Evolutionary conservation across 192 early-diverging fungal species (phyloP), one percentile per base, ranked within the genome.

Genomic region (Blastocladiella britannica): DNA sequence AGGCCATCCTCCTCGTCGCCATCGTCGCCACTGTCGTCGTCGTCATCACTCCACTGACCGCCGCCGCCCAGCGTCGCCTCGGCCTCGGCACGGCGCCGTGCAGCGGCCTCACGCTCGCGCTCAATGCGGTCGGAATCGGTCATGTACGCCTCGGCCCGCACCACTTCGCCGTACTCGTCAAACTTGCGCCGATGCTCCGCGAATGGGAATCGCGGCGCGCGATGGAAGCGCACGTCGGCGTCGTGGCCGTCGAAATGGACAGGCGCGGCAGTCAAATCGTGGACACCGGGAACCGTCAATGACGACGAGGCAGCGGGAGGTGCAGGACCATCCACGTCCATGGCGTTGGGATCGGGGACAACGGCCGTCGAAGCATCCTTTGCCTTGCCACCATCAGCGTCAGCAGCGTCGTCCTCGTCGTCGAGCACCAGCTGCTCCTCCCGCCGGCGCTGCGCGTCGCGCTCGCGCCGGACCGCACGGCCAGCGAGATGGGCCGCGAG

Each of bases 131-230:
- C 59, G 51, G 54, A 9, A 24, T 67, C 23, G 53, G 51, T 53
- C 65, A 72, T 60, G 47, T 67, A 84, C 28, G 73, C 64, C 29
- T 76, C 71, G 5, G 79, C 68, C 62, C 85, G 79, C 61, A 87
- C 80, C 30, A 81, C 76, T 67, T 93, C 82, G 52, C 88, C 83
- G 73, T 95, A 97, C 60, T 95, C 92, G 62, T 97, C 94, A 62
- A 85, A 80, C 63, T 80, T 81, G 53, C 84, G 84, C 56, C 82
- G 73, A 52, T 76, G 72, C 56, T 95, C 93, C 8, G 73, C 67
- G 55, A 81, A 85, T 0, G 94, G 94, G 62, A 89, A 98, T 92
- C 79, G 76, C 28, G 31, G n/a, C 26, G 25, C 29, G 8, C 23
- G 22, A n/a, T 55, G n/a, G 28, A 31, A 26, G 25, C 28, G 52